Conservation (phyloP, 495 filamentous ascomycete genomes). For the Chaetomium cochliodes region DNA sequence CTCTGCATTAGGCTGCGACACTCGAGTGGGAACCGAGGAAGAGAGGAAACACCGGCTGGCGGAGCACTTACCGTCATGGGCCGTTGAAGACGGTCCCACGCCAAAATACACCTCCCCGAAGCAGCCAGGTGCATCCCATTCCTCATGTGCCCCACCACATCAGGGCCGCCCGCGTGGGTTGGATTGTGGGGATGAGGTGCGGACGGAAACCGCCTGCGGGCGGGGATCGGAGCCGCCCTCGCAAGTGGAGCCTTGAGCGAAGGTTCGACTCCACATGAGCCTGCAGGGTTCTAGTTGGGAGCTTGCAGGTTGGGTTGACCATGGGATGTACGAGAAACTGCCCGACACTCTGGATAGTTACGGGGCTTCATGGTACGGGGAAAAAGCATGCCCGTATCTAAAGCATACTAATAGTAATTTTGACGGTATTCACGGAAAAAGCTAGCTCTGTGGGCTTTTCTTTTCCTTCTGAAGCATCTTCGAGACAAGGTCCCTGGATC, state of each 20-base stretch:
- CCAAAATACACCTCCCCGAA: slow-evolving; percentile 14
- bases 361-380: background rate
- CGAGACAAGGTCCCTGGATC: background rate
- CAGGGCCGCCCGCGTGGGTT: slow-evolving; percentile 8
- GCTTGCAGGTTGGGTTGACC: background rate
- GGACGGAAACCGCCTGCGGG: background rate
- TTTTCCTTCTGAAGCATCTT: background rate
- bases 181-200: slow-evolving; percentile 6
- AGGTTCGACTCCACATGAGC: background rate
- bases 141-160: slow-evolving; percentile 10
- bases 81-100: slow-evolving; percentile 8
- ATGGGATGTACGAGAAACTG: background rate
- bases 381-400: too few relatives aligned
- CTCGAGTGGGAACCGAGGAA: background rate
- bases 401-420: too few relatives aligned
- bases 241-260: background rate
- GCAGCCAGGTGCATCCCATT: slow-evolving; percentile 17
- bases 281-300: background rate
- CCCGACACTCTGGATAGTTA: background rate
- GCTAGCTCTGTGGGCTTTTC: too few relatives aligned
- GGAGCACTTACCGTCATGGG: slow-evolving; percentile 18
- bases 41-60: background rate
- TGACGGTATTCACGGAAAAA: too few relatives aligned
- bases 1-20: slow-evolving; percentile 16
- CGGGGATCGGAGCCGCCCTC: slow-evolving; percentile 8